Conservation (phyloP, 169 alveolate genomes). For the Cryptosporidium bovis region DNA sequence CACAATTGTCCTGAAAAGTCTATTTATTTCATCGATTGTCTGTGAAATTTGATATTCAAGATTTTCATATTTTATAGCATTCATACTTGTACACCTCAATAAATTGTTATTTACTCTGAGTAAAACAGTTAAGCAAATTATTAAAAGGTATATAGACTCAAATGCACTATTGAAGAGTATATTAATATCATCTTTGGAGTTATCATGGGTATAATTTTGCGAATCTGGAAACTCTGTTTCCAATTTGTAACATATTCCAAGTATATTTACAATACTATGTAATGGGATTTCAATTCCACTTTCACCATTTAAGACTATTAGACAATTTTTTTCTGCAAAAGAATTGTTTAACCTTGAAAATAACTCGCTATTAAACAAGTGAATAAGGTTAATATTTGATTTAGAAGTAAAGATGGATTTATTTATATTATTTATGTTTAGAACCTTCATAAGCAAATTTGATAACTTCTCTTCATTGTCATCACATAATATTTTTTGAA, state of each 20-base stretch:
- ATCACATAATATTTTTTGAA: neutral
- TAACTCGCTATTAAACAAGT: slow-evolving; percentile 1
- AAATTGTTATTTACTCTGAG: too few relatives aligned
- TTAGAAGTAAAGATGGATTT: neutral
- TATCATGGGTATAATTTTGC: neutral
- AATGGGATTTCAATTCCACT: neutral
- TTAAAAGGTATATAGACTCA: too few relatives aligned
- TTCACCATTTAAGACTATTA: neutral
- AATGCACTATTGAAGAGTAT: too few relatives aligned
- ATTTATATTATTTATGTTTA: neutral
- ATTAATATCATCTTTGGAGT: neutral
- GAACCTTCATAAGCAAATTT: neutral
- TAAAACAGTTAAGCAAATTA: too few relatives aligned
- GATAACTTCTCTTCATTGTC: neutral
- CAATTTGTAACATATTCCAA: neutral
- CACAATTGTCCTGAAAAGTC: neutral
- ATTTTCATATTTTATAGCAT: too few relatives aligned
- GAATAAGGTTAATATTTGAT: neutral
- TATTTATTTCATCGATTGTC: slow-evolving; percentile 8
- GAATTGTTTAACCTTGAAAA: slow-evolving; percentile 1
- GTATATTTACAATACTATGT: slow-evolving; percentile 11
- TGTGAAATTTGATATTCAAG: slow-evolving; percentile 14
- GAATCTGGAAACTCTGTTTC: neutral
- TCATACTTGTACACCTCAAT: too few relatives aligned
- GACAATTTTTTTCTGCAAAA: neutral